Conservation (phyloP, 2,329 filamentous ascomycete species). For the Eurotiales sp. region DNA sequence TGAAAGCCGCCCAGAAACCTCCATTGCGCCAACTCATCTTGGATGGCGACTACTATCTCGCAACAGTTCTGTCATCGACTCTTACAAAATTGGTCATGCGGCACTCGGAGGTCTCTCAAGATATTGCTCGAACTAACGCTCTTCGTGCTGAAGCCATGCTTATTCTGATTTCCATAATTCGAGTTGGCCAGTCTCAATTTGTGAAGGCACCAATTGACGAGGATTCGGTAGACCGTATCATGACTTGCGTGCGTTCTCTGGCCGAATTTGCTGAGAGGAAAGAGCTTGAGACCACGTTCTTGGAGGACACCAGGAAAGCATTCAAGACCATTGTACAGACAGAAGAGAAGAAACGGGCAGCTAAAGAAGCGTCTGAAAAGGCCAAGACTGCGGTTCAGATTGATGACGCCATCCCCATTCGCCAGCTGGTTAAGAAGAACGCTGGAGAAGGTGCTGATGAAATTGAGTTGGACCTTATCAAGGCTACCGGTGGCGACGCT, state of each 20-base stretch:
- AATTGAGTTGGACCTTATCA: slow-evolving; percentile 84
- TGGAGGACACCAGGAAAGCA: slow-evolving; percentile 90
- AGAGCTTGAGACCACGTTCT: slow-evolving; percentile 85
- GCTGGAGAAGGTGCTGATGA: slow-evolving; percentile 75
- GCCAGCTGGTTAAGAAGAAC: slow-evolving; percentile 91
- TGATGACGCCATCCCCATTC: slow-evolving; percentile 88
- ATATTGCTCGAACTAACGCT: slow-evolving; percentile 83
- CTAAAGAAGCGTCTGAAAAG: slow-evolving; percentile 86
- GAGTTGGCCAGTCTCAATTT: slow-evolving; percentile 97
- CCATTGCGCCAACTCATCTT: slow-evolving; percentile 91
- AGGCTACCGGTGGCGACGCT: slow-evolving; percentile 86
- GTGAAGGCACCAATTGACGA: slow-evolving; percentile 97
- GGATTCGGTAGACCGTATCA: slow-evolving; percentile 96
- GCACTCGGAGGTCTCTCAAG: slow-evolving; percentile 86
- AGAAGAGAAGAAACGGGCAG: slow-evolving; percentile 96
- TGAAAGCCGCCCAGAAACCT: slow-evolving; percentile 95
- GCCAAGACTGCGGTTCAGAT: slow-evolving; percentile 93
- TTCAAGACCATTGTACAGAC: slow-evolving; percentile 97
- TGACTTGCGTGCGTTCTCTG: slow-evolving; percentile 91
- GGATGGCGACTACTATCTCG: slow-evolving; percentile 94
- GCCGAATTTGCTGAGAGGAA: slow-evolving; percentile 87
- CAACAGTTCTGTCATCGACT: slow-evolving; percentile 90
- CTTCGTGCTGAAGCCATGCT: slow-evolving; percentile 96
- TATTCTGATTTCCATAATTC: slow-evolving; percentile 98
- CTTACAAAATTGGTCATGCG: slow-evolving; percentile 98